Percentiles rank a stretch among this genome's conserved stretches.
phyloP scores from a whole-genome alignment of 495 filamentous ascomycete genomes.

The Xylaria bambusicola region DNA sequence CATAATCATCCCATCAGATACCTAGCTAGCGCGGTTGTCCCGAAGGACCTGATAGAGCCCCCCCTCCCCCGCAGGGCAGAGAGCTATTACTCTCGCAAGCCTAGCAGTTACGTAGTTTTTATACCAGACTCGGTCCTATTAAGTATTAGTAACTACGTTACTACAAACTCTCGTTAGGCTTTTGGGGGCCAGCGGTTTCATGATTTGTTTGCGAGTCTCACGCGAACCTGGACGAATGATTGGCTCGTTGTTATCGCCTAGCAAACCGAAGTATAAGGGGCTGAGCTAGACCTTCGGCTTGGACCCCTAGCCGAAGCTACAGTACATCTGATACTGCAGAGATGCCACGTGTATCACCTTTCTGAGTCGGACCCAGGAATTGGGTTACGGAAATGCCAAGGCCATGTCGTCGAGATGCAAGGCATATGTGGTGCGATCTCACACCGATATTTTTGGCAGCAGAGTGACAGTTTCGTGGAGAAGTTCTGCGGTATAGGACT shows the following conservation, averaged over 20 bases:
- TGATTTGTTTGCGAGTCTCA: background rate
- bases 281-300: background rate
- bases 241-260: background rate
- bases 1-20: too few species aligned
- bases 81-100: background rate
- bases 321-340: background rate
- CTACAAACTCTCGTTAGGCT: background rate
- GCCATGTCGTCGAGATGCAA: background rate
- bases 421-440: slow-evolving; percentile 1
- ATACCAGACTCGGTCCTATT: too few species aligned
- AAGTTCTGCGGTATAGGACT: background rate
- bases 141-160: background rate
- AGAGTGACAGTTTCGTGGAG: background rate
- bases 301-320: background rate
- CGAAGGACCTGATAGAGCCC: slow-evolving; percentile 5
- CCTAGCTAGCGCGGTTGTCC: too few species aligned
- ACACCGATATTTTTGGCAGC: slow-evolving; percentile 2
- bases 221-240: background rate
- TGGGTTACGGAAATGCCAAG: slow-evolving; percentile 4
- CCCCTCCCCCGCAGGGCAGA: background rate
- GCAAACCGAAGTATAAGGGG: background rate
- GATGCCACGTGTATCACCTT: slow-evolving; percentile 9
- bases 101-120: background rate
- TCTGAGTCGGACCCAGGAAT: background rate
- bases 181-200: background rate